Conservation (phyloP, 805 yeast genomes). For the Candida maris region DNA sequence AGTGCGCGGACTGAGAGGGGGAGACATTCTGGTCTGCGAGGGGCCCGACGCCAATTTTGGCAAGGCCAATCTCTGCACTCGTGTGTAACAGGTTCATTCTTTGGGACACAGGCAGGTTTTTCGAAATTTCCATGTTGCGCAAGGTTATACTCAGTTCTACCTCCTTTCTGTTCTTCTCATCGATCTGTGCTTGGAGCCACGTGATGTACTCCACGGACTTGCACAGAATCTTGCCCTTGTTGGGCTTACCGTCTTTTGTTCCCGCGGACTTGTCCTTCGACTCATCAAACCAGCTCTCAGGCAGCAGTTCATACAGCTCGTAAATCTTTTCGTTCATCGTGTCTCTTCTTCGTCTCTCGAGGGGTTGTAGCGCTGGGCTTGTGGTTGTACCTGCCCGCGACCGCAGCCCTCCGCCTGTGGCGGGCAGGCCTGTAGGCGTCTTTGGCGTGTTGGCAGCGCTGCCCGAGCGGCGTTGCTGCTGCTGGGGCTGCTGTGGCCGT, state of each 20-base stretch:
- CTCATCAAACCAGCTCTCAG: slow-evolving; percentile 37
- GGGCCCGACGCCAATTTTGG: slow-evolving; percentile 82
- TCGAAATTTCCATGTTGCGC: slow-evolving; percentile 47
- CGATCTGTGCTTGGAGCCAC: slow-evolving; percentile 65
- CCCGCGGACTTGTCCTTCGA: slow-evolving; percentile 51
- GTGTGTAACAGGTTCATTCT: slow-evolving; percentile 52
- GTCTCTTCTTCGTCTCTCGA: slow-evolving; percentile 49
- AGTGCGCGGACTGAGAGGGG: slow-evolving; percentile 1
- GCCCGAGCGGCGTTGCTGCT: not conserved
- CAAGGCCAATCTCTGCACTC: slow-evolving; percentile 73
- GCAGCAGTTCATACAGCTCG: slow-evolving; percentile 37
- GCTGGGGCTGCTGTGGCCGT: not conserved
- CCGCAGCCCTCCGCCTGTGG: slow-evolving; percentile 5
- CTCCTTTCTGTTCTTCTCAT: slow-evolving; percentile 73
- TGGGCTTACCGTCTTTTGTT: slow-evolving; percentile 80
- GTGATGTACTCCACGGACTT: slow-evolving; percentile 73
- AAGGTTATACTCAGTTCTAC: slow-evolving; percentile 65
- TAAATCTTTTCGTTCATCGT: slow-evolving; percentile 57
- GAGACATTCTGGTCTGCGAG: slow-evolving; percentile 40
- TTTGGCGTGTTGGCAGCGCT: not conserved
- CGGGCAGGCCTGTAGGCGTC: not conserved
- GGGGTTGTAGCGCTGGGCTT: slow-evolving; percentile 20
- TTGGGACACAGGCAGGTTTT: slow-evolving; percentile 38
- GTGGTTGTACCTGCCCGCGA: slow-evolving; percentile 18
- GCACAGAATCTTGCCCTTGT: slow-evolving; percentile 76